Evolutionary conservation across 768 basidiomycete species (phyloP).

Genomic region (Mrakia gelida): DNA sequence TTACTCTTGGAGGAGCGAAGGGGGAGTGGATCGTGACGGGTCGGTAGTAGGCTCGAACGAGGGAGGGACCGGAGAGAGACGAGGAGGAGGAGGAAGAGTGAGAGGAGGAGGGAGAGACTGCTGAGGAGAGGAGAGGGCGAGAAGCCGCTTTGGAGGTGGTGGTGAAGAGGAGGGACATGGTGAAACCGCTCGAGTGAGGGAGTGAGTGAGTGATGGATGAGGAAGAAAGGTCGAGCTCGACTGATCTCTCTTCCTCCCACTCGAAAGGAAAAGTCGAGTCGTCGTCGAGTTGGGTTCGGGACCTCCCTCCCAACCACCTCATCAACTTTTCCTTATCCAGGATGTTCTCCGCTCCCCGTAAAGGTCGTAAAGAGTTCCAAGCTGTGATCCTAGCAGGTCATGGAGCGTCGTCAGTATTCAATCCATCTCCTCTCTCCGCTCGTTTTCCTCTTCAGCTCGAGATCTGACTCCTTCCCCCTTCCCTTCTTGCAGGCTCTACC

Average conservation of each 20-base stretch:
- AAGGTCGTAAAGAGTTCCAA: slow-evolving; percentile 59
- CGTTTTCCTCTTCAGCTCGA: not conserved
- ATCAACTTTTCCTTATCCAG: not conserved
- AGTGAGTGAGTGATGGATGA: not conserved
- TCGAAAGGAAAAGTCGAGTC: too few relatives aligned
- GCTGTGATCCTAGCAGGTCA: slow-evolving; percentile 86
- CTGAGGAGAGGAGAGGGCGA: not conserved
- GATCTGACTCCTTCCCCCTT: slow-evolving; percentile 36
- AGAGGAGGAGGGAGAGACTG: not conserved
- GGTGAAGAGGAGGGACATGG: not conserved
- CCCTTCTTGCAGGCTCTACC: slow-evolving; percentile 39
- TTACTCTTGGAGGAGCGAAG: not conserved
- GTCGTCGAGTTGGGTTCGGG: too few relatives aligned
- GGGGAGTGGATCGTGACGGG: slow-evolving; percentile 6
- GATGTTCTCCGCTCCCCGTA: slow-evolving; percentile 26
- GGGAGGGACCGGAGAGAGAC: not conserved
- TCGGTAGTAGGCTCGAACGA: not conserved
- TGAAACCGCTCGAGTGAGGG: not conserved
- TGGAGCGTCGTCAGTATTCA: slow-evolving; percentile 76
- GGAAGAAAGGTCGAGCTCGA: not conserved
- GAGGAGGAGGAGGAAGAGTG: not conserved
- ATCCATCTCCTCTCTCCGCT: not conserved
- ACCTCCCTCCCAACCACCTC: not conserved
- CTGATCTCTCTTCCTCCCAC: too few relatives aligned
- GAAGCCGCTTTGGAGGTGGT: not conserved